These are phyloP conservation scores for Trametes gibbosa DNA, from an alignment of 768 basidiomycete species.

Conservation along the genomic window DNA sequence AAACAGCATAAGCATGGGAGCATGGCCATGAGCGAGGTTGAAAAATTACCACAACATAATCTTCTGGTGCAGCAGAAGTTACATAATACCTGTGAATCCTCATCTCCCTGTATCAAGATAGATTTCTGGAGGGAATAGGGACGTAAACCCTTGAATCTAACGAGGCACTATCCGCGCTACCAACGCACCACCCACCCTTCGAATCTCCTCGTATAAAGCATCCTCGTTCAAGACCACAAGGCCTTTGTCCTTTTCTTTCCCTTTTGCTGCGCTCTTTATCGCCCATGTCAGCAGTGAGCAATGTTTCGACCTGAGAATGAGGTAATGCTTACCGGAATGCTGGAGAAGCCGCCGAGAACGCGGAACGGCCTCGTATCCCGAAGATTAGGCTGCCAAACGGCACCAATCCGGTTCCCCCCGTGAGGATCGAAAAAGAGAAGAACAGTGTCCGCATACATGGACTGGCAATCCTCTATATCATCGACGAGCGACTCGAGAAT, in stretches of 20 bases:
- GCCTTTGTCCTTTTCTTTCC: constrained; percentile 47
- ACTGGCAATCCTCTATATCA: constrained; percentile 37
- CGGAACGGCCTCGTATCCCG: constrained; percentile 66
- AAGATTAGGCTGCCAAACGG: constrained; percentile 81
- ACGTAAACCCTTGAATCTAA: no score
- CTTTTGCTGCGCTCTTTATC: constrained; percentile 11
- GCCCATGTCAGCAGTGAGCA: not conserved
- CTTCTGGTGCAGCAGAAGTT: no score
- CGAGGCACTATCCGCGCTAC: constrained; percentile 37
- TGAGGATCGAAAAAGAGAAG: constrained; percentile 82
- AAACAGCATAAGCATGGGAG: no score
- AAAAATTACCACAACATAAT: no score
- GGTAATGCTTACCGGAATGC: constrained; percentile 46
- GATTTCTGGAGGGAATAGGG: no score
- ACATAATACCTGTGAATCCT: no score
- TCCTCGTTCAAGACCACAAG: constrained; percentile 64
- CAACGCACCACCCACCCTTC: constrained; percentile 69
- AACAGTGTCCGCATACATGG: constrained; percentile 70
- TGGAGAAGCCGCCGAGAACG: constrained; percentile 80
- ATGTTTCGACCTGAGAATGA: not conserved
- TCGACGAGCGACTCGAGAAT: no score
- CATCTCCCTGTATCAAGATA: no score
- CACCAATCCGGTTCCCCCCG: constrained; percentile 78
- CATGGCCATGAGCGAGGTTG: no score
- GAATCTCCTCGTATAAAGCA: constrained; percentile 71